Percentiles rank a stretch among this genome's conserved stretches.
phyloP scores from a whole-genome alignment of 2,329 filamentous ascomycete species.

The Magnaporthales sp. region DNA sequence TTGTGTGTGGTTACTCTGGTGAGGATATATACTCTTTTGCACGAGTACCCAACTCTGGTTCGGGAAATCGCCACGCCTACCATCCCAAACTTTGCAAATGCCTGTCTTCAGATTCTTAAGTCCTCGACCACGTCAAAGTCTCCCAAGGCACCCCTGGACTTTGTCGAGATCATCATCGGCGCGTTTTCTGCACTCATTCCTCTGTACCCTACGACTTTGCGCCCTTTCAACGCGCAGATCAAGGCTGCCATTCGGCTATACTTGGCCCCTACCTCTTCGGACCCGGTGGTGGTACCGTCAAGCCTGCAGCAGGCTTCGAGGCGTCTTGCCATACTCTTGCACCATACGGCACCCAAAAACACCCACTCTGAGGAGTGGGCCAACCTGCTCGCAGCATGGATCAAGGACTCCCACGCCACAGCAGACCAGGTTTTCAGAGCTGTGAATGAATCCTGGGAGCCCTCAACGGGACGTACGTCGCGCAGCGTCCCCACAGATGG shows the following conservation, averaged over 20 bases:
- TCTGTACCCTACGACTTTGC: slow-evolving; percentile 76
- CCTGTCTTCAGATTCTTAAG: slow-evolving; percentile 60
- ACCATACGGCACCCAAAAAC: slow-evolving; percentile 75
- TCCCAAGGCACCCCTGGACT: slow-evolving; percentile 30
- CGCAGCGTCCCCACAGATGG: slow-evolving; percentile 30
- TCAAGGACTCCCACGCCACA: slow-evolving; percentile 60
- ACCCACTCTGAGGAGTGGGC: slow-evolving; percentile 71
- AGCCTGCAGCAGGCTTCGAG: slow-evolving; percentile 50
- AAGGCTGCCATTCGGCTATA: slow-evolving; percentile 49
- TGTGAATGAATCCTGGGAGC: slow-evolving; percentile 75
- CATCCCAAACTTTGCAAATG: slow-evolving; percentile 63
- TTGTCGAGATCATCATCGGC: slow-evolving; percentile 61
- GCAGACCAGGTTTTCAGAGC: slow-evolving; percentile 71
- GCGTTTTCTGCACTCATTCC: slow-evolving; percentile 65
- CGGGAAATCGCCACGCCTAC: slow-evolving; percentile 83
- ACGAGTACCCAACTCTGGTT: slow-evolving; percentile 72
- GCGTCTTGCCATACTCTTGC: slow-evolving; percentile 60
- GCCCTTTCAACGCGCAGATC: slow-evolving; percentile 65
- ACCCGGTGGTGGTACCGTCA: slow-evolving; percentile 36
- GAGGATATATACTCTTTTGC: slow-evolving; percentile 75
- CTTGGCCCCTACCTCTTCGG: slow-evolving; percentile 55
- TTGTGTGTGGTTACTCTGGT: slow-evolving; percentile 69
- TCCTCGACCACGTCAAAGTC: slow-evolving; percentile 27
- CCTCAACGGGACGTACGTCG: slow-evolving; percentile 36
- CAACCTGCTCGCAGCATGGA: slow-evolving; percentile 50